Evolutionary conservation across 2,329 filamentous ascomycete species (phyloP), one percentile per base, ranked within the genome.

Genomic region (Penicillium sclerotiorum): DNA sequence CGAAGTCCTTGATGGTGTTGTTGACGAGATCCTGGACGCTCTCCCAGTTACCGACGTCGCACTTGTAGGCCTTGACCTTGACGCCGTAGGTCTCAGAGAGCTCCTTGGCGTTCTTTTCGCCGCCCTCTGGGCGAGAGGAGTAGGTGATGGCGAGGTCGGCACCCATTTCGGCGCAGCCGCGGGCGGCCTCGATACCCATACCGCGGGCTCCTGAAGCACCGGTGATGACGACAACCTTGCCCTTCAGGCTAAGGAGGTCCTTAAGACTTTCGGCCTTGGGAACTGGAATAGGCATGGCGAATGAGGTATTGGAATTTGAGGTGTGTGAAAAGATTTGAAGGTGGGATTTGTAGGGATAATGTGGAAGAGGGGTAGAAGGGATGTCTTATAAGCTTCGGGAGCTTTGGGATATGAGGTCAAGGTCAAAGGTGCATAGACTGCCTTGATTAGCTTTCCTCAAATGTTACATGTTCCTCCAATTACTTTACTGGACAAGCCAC

Each of bases 31-130:
- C 70, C 66, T 81, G 71, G 50, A 82, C 81, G 61, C 74, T 76
- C 50, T 77, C 74, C 73, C 80, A 84, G 70, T 76, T 74, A 66
- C 78, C 74, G 57, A 86, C 77, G 64, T 84, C 73, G 73, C 78
- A 80, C 75, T 87, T 84, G 81, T 87, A 87, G 53, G 84, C 81
- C 74, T 85, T 86, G 69, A 77, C 77, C 74, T 85, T 86, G 71
- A 86, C 73, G 57, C 83, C 83, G 72, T 84, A 86, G 60, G 77
- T 77, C 60, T 81, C 76, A 36, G 66, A 47, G 40, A 87, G 76
- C 64, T 85, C 82, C 68, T 82, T 78, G 53, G 82, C 83, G 73
- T 86, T 87, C 77, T 83, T 83, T 73, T 85, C 79, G 52, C 81
- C 84, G 42, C 84, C 84, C 50, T 81, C 73, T 1, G 80, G 72